Conservation (phyloP, 768 basidiomycete genomes). For the Polyporus arcularius region DNA sequence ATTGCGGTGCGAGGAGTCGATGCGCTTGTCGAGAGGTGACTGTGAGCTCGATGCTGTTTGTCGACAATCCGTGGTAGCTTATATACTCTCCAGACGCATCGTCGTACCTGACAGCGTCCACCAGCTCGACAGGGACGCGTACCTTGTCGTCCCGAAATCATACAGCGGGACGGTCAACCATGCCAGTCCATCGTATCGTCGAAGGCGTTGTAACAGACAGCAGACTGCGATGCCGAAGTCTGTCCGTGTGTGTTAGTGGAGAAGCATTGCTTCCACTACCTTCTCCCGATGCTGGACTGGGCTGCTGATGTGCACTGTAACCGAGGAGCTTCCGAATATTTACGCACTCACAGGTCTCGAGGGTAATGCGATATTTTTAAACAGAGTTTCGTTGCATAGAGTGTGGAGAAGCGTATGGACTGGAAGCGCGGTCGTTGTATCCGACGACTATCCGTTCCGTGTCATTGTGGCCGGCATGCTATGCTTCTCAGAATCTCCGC, state of each 20-base stretch:
- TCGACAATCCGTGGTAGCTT: not conserved
- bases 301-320: constrained; percentile 6
- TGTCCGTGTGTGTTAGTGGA: not conserved
- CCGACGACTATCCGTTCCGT: constrained; percentile 9
- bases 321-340: constrained; percentile 13
- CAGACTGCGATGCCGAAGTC: constrained; percentile 5
- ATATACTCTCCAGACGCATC: not conserved
- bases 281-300: not conserved
- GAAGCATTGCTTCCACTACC: not conserved
- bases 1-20: constrained; percentile 21
- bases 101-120: not conserved
- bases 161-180: constrained; percentile 1
- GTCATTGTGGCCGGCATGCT: not conserved
- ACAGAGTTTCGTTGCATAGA: not conserved
- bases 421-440: not conserved
- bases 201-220: constrained; percentile 9
- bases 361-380: not conserved
- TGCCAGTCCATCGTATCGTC: not conserved
- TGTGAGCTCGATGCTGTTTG: constrained; percentile 17
- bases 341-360: not conserved
- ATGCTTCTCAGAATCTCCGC: not conserved
- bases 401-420: not conserved
- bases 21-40: constrained; percentile 16
- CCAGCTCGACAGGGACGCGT: not conserved
- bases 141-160: not conserved